phyloP scores from a whole-genome alignment of 2,329 filamentous ascomycete genomes.

The Juglanconis sp. region DNA sequence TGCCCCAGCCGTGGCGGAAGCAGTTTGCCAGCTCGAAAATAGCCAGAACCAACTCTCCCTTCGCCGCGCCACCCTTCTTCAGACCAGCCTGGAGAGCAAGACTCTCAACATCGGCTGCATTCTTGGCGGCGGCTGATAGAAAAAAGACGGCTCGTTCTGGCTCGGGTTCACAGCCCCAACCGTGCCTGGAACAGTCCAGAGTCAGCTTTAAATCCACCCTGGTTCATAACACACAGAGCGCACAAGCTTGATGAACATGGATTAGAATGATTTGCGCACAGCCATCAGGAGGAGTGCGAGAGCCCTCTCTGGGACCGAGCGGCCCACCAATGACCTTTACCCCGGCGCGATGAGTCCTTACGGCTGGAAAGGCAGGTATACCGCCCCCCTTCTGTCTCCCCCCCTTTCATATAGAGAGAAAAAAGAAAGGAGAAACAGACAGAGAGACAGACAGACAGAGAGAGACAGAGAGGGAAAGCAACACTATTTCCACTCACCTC shows the following conservation, averaged over 20 bases:
- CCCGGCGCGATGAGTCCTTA: too few species aligned
- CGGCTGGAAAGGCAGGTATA: too few species aligned
- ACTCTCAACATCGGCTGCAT: slow-evolving; percentile 82
- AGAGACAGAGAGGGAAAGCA: not conserved
- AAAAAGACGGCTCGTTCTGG: slow-evolving; percentile 74
- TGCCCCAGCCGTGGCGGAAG: slow-evolving; percentile 93
- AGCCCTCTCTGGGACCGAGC: not conserved
- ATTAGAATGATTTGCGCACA: not conserved
- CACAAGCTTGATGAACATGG: not conserved
- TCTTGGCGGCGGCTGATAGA: slow-evolving; percentile 83
- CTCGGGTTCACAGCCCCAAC: slow-evolving; percentile 82
- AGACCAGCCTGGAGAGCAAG: slow-evolving; percentile 81
- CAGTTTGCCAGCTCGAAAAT: slow-evolving; percentile 94
- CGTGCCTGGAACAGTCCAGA: slow-evolving; percentile 59
- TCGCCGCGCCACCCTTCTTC: slow-evolving; percentile 90
- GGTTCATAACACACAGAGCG: not conserved
- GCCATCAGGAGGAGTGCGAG: not conserved
- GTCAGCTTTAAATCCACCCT: slow-evolving; percentile 22
- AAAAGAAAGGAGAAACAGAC: not conserved
- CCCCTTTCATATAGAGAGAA: too few species aligned
- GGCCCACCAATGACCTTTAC: too few species aligned
- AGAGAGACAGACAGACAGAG: not conserved
- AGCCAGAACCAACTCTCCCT: slow-evolving; percentile 91
- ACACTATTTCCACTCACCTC: slow-evolving; percentile 52
- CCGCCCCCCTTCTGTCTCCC: too few species aligned